Conservation (phyloP, 306 rosid species). For the Acacia crassicarpa region DNA sequence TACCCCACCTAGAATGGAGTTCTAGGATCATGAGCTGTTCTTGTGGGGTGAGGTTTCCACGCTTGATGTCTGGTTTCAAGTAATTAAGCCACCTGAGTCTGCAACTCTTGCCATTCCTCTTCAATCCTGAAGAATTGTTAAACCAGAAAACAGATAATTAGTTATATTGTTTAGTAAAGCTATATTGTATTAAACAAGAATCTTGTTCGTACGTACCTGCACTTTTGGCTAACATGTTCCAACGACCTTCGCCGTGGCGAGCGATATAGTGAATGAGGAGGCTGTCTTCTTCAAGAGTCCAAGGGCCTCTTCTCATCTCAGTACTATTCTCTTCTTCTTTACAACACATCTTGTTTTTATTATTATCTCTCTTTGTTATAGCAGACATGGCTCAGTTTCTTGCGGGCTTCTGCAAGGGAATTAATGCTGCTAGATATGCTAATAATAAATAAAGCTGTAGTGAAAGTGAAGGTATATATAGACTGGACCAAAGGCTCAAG, state of each 20-base stretch:
- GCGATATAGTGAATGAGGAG: constrained; percentile 78
- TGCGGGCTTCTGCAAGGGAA: neutral
- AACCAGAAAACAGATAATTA: neutral
- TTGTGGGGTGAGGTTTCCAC: constrained; percentile 91
- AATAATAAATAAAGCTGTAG: constrained; percentile 8
- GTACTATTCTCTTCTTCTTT: constrained; percentile 42
- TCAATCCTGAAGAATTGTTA: constrained; percentile 65
- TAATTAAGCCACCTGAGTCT: constrained; percentile 95
- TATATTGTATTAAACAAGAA: no score
- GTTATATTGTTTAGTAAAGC: no score
- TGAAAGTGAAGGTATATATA: constrained; percentile 38
- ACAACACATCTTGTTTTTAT: constrained; percentile 5
- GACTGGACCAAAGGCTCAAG: constrained; percentile 3
- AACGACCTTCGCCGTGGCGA: constrained; percentile 91
- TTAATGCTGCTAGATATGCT: neutral
- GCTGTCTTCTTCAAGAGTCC: constrained; percentile 97
- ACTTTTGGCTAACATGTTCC: constrained; percentile 84
- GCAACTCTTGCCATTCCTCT: constrained; percentile 98
- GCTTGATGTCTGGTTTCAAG: constrained; percentile 89
- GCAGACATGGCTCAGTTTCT: constrained; percentile 51
- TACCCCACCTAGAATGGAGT: constrained; percentile 94
- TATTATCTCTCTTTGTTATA: constrained; percentile 34
- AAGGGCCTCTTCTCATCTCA: constrained; percentile 85
- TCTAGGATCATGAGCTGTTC: constrained; percentile 91
- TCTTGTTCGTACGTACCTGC: constrained; percentile 51